Evolutionary conservation across 2,329 filamentous ascomycete species (phyloP).

Genomic region (Paraphaeosphaeria sporulosa): DNA sequence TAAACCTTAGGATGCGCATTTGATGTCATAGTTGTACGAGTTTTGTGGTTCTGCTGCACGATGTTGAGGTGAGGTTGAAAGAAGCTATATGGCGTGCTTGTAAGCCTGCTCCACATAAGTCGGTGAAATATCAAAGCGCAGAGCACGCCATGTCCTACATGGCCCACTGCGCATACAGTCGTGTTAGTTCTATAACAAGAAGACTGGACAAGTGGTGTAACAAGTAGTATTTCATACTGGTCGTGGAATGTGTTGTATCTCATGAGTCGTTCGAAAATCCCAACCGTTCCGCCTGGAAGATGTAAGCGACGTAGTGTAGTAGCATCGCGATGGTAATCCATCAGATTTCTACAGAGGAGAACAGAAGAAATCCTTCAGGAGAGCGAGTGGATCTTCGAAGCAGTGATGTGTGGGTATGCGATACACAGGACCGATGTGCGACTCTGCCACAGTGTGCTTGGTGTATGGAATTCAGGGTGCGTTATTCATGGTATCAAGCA

Average conservation of each 20-base stretch:
- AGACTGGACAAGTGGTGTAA: neutral
- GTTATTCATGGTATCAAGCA: neutral
- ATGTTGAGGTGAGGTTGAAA: constrained; percentile 12
- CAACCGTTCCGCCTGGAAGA: neutral
- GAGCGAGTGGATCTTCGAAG: too few relatives aligned
- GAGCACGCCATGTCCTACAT: neutral
- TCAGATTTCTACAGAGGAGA: neutral
- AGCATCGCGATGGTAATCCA: neutral
- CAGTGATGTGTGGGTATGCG: too few relatives aligned
- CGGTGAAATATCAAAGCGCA: neutral
- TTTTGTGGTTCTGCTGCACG: too few relatives aligned
- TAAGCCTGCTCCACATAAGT: constrained; percentile 2
- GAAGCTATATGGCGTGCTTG: constrained; percentile 13
- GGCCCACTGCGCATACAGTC: neutral
- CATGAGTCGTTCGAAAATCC: neutral
- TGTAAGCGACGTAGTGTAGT: neutral
- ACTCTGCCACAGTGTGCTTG: neutral
- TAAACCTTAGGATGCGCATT: neutral
- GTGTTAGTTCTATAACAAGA: neutral
- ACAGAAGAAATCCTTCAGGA: too few relatives aligned
- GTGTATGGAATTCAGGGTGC: neutral
- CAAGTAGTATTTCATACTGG: neutral
- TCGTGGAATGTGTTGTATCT: neutral
- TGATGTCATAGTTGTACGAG: neutral
- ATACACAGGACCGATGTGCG: too few relatives aligned